Evolutionary conservation across 768 basidiomycete genomes (phyloP).

Genomic region (Naematelia encephala): DNA sequence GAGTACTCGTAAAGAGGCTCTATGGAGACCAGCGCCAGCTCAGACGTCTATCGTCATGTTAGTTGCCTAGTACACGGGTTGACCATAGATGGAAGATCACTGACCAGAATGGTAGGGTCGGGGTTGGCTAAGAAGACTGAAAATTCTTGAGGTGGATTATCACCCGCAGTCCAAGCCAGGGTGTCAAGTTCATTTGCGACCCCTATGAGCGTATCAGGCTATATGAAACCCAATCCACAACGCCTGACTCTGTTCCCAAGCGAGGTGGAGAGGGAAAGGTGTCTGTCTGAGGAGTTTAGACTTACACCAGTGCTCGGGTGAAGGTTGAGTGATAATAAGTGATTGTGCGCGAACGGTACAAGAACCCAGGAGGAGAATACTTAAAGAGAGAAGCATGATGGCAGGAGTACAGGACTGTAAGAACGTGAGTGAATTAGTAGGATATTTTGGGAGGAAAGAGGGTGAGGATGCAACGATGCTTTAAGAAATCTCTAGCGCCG

Average conservation of each 20-base stretch:
- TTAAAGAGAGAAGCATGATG: not conserved
- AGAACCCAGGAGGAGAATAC: not conserved
- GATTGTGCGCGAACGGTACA: not conserved
- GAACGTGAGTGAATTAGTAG: not conserved
- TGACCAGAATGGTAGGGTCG: slow-evolving; percentile 32
- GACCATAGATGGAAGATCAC: slow-evolving; percentile 7
- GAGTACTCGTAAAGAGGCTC: slow-evolving; percentile 26
- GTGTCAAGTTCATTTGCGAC: slow-evolving; percentile 39
- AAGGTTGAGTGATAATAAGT: not conserved
- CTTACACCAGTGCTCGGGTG: slow-evolving; percentile 5
- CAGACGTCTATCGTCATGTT: slow-evolving; percentile 13
- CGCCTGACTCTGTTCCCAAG: not conserved
- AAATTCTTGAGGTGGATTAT: slow-evolving; percentile 32
- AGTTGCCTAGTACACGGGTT: not conserved
- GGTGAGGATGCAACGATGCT: too few relatives aligned
- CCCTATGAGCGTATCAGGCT: slow-evolving; percentile 21
- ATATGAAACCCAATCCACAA: not conserved
- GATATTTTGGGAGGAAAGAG: too few relatives aligned
- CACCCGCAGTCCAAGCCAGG: slow-evolving; percentile 35
- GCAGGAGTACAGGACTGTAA: not conserved
- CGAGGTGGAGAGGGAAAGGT: not conserved
- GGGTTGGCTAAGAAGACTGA: slow-evolving; percentile 42
- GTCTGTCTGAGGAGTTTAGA: not conserved
- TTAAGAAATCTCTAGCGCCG: too few relatives aligned
- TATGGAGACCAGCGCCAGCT: slow-evolving; percentile 29